Percentiles rank a stretch among this genome's conserved stretches.
These are phyloP conservation scores for Lepidium sativum DNA, from an alignment of 345 rosid genomes.

Conservation along the genomic window DNA sequence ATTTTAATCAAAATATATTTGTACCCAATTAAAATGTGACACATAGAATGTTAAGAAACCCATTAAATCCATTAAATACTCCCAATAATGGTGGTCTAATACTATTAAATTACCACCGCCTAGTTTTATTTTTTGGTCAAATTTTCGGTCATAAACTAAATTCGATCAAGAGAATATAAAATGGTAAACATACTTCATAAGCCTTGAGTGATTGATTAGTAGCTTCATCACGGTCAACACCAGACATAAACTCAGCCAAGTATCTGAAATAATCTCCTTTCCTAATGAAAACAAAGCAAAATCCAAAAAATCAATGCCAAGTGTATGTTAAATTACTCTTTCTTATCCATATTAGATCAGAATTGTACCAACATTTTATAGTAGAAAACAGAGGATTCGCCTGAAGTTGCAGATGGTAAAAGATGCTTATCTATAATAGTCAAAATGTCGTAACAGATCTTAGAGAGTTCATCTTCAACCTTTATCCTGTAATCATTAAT, in stretches of 20 bases:
- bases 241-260: slow-evolving; percentile 47
- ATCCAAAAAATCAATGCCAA: not conserved
- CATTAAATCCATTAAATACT: too few species aligned
- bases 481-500: slow-evolving; percentile 57
- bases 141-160: too few species aligned
- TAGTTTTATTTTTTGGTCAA: too few species aligned
- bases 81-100: too few species aligned
- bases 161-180: not conserved
- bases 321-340: not conserved
- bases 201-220: slow-evolving; percentile 39
- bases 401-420: slow-evolving; percentile 57
- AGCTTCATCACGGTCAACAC: slow-evolving; percentile 38
- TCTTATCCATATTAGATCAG: not conserved
- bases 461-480: slow-evolving; percentile 70
- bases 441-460: slow-evolving; percentile 64
- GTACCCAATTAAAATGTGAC: too few species aligned
- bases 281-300: slow-evolving; percentile 22
- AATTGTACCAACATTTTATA: slow-evolving; percentile 38
- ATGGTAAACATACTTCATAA: slow-evolving; percentile 23
- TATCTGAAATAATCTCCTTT: slow-evolving; percentile 56
- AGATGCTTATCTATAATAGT: slow-evolving; percentile 46
- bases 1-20: too few species aligned
- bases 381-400: slow-evolving; percentile 80
- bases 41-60: too few species aligned
- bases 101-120: too few species aligned